Evolutionary conservation across 75 land plant genomes (phyloP).

Genomic region (Pseudotsuga menziesii): DNA sequence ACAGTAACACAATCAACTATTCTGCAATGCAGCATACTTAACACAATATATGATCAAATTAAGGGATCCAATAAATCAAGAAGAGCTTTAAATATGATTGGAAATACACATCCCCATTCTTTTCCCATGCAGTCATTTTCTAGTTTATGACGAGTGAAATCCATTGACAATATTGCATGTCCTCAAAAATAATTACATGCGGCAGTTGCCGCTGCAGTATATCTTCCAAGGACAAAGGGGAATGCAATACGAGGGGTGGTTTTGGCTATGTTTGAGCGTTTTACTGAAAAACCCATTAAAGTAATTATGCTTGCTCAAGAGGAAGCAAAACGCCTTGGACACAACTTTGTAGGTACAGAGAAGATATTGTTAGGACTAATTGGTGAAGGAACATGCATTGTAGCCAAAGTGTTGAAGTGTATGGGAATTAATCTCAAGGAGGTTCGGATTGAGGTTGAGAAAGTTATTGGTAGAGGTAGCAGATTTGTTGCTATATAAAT

Average conservation of each 20-base stretch:
- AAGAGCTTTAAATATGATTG: conserved; percentile 3
- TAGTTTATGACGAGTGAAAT: conserved; percentile 3
- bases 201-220: conserved; percentile 8
- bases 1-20: conserved; percentile 14
- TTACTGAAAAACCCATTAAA: conserved; percentile 53
- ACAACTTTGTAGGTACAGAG: conserved; percentile 54
- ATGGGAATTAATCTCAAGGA: conserved; percentile 55
- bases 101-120: neutral
- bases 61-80: conserved; percentile 6
- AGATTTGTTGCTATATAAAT: conserved; percentile 52
- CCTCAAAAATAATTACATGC: neutral
- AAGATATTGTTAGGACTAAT: conserved; percentile 51
- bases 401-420: conserved; percentile 50
- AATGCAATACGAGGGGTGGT: conserved; percentile 28
- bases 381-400: conserved; percentile 59
- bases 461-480: conserved; percentile 51
- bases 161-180: neutral
- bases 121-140: neutral
- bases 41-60: neutral
- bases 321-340: conserved; percentile 44
- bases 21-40: conserved; percentile 1
- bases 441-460: conserved; percentile 55
- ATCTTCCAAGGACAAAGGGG: conserved; percentile 2
- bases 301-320: conserved; percentile 58
- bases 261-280: conserved; percentile 46